These are phyloP conservation scores for Medicago lupulina DNA, from an alignment of 306 rosid species.

Conservation along the genomic window DNA sequence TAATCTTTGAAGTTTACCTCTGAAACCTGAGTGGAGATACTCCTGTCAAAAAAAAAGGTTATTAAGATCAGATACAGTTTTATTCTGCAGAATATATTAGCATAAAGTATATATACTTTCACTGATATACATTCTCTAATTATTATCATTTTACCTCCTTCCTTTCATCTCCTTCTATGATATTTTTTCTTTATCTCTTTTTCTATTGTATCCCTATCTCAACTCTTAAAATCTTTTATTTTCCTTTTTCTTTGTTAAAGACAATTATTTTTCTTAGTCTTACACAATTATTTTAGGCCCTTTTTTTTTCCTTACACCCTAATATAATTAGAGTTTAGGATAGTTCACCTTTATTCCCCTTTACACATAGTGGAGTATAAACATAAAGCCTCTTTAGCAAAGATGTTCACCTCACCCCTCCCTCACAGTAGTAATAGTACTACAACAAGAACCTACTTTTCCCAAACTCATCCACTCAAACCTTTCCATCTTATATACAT, in stretches of 20 bases:
- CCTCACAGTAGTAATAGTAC: constrained; percentile 24
- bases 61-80: constrained; percentile 46
- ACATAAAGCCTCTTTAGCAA: constrained; percentile 78
- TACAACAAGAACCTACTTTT: constrained; percentile 61
- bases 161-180: too few relatives aligned
- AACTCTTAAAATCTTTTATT: background rate
- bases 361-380: constrained; percentile 68
- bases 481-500: constrained; percentile 65
- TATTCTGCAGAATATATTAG: constrained; percentile 36
- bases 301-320: background rate
- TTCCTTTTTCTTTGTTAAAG: background rate
- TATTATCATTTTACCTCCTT: background rate
- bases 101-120: constrained; percentile 40
- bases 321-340: background rate
- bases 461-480: constrained; percentile 47
- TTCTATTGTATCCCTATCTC: background rate
- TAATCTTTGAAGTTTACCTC: too few relatives aligned
- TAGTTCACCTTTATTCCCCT: constrained; percentile 45
- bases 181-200: background rate
- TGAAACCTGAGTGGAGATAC: too few relatives aligned
- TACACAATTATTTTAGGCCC: background rate
- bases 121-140: background rate
- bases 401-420: constrained; percentile 47
- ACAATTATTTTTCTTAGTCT: background rate
- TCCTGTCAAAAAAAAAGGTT: constrained; percentile 42